Evolutionary conservation across 176 grass and related monocot species (phyloP), one percentile per base, ranked within the genome.

Genomic region (Tillandsia leiboldiana): DNA sequence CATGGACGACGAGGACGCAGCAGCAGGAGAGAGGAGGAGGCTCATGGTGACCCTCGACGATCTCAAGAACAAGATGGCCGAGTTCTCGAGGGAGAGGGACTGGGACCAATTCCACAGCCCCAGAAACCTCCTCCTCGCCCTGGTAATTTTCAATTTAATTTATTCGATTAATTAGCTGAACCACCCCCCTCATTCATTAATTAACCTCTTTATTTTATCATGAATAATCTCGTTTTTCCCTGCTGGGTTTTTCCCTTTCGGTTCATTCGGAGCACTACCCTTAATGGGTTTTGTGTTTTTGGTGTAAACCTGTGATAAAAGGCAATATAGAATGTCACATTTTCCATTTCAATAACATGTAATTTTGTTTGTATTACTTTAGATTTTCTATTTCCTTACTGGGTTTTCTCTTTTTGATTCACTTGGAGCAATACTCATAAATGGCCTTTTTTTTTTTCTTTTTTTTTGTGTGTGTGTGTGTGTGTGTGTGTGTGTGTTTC

Each of bases 41-140:
- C 22, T 65, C 71, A 63, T 26, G 48, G 89, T 96, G 68, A 84
- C 88, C 75, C 86, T 96, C 6, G 86, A 89, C 70, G 81, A 96
- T 50, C 82, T 96, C 52, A 91, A 85, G 65, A 87, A 53, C 75
- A 96, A 66, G 73, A 85, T 96, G 57, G 72, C 88, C 12, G 83
- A 89, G 67, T 96, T 96, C 72, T 88, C 92, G 49, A 80, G 78
- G 75, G 86, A 89, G 83, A 81, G 92, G 75, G 83, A 96, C 77
- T 96, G 92, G 92, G 92, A 96, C 66, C 77, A 87, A 69, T 69
- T 89, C 80, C 92, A 96, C 22, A 83, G 68, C 76, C 92, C 92
- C 0, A 87, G 92, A 80, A 96, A 96, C 75, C 83, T 96, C 9
- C 82, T 96, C 72, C 92, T 96, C 17, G 92, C 92, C 86, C 91